Evolutionary conservation across 2,329 filamentous ascomycete species (phyloP).

Genomic region (Penicillium aurantiogriseum): DNA sequence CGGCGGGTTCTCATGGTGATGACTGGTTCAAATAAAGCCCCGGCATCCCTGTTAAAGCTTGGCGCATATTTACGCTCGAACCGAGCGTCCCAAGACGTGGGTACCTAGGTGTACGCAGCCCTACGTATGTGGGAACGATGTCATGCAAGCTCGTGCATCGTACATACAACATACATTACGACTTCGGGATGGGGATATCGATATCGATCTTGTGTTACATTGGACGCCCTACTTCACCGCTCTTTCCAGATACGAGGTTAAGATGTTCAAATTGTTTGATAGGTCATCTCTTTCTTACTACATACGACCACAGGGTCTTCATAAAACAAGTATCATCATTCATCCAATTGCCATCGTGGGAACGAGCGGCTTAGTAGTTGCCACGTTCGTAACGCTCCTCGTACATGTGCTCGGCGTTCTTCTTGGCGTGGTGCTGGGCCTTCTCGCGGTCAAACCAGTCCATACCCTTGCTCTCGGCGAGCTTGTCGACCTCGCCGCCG

Average conservation of each 20-base stretch:
- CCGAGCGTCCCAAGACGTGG: neutral
- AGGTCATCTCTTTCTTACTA: neutral
- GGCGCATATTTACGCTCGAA: constrained; percentile 3
- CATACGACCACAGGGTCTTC: neutral
- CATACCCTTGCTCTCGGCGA: constrained; percentile 69
- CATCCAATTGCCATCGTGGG: neutral
- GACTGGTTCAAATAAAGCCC: constrained; percentile 15
- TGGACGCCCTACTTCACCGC: neutral
- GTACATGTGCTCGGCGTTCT: constrained; percentile 61
- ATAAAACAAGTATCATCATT: constrained; percentile 5
- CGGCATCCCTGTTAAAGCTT: constrained; percentile 11
- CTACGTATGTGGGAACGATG: constrained; percentile 5
- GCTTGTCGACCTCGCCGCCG: constrained; percentile 72
- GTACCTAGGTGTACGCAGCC: neutral
- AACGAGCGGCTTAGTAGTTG: constrained; percentile 48
- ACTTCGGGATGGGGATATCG: neutral
- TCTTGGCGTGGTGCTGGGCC: constrained; percentile 58
- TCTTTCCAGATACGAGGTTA: neutral
- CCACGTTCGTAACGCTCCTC: constrained; percentile 58
- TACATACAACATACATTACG: neutral
- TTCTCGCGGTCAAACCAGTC: constrained; percentile 60
- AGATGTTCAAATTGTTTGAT: neutral
- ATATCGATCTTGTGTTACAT: neutral
- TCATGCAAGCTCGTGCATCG: neutral
- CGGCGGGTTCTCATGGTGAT: constrained; percentile 23